phyloP scores from a whole-genome alignment of 108 stramenopile genomes.

The Fragilariopsis cylindrus region DNA sequence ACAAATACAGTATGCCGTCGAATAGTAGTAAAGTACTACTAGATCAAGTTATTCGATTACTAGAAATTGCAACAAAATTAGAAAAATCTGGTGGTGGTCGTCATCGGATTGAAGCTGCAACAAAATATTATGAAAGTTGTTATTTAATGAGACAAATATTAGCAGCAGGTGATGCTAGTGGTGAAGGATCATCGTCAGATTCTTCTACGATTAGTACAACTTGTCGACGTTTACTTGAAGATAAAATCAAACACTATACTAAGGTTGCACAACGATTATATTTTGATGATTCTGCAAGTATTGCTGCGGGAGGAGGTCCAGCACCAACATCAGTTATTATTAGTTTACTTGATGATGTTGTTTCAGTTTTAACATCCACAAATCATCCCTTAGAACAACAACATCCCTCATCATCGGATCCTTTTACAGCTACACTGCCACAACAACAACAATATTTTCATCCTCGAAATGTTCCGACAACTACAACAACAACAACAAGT shows the following conservation, averaged over 20 bases:
- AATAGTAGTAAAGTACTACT: background rate
- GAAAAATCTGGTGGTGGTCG: conserved; percentile 30
- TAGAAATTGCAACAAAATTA: conserved; percentile 40
- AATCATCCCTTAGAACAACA: background rate
- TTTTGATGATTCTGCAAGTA: conserved; percentile 20
- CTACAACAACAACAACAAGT: background rate
- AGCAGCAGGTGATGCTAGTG: background rate
- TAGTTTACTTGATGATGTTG: background rate
- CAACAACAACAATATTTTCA: background rate
- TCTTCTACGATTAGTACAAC: conserved; percentile 8
- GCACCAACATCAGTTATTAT: conserved; percentile 2
- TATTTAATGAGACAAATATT: conserved; percentile 49
- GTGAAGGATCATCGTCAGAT: background rate
- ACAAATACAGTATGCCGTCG: too few species aligned
- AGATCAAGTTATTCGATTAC: conserved; percentile 58
- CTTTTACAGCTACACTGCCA: background rate
- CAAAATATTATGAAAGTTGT: conserved; percentile 58
- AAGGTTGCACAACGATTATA: conserved; percentile 38
- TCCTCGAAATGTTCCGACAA: background rate
- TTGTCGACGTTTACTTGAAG: conserved; percentile 31
- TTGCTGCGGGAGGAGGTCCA: background rate
- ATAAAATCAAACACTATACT: conserved; percentile 55
- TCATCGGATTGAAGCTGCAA: conserved; percentile 49
- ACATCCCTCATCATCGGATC: background rate
- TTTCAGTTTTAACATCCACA: conserved; percentile 2